These are phyloP conservation scores for Corylus avellana DNA, from an alignment of 306 rosid genomes.

Conservation along the genomic window DNA sequence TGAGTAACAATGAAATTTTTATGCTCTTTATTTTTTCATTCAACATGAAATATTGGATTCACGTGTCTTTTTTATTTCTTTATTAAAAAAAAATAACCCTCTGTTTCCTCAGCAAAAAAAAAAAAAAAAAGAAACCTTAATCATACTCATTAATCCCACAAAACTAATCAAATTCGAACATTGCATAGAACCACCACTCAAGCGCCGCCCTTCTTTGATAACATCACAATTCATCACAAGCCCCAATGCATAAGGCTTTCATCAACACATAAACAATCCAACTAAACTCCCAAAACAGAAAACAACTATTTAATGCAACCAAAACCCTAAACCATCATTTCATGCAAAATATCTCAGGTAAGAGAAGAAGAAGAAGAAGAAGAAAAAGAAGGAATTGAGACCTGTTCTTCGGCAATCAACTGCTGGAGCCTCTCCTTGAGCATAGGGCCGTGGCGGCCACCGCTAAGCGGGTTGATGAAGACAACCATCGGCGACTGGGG, in stretches of 20 bases:
- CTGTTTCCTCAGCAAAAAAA: neutral
- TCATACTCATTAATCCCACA: neutral
- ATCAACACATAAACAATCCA: neutral
- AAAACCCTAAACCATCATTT: too few relatives aligned
- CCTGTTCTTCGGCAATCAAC: conserved; percentile 91
- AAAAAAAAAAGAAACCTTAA: neutral
- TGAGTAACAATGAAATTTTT: too few relatives aligned
- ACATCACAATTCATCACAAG: neutral
- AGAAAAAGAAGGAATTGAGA: conserved; percentile 4
- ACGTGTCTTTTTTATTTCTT: too few relatives aligned
- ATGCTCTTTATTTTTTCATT: too few relatives aligned
- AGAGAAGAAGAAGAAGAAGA: neutral
- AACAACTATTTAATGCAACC: neutral
- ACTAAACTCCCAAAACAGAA: neutral
- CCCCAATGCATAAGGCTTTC: neutral
- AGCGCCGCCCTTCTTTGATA: neutral
- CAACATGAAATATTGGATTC: too few relatives aligned
- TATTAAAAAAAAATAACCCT: too few relatives aligned
- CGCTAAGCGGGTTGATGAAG: conserved; percentile 77
- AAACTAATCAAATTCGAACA: neutral
- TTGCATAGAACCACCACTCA: neutral
- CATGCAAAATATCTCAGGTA: too few relatives aligned
- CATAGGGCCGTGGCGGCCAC: conserved; percentile 83
- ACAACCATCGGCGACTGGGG: conserved; percentile 78
- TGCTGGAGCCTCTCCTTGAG: conserved; percentile 81